These are phyloP conservation scores for Excoecaria agallocha DNA, from an alignment of 345 rosid genomes.

Conservation along the genomic window DNA sequence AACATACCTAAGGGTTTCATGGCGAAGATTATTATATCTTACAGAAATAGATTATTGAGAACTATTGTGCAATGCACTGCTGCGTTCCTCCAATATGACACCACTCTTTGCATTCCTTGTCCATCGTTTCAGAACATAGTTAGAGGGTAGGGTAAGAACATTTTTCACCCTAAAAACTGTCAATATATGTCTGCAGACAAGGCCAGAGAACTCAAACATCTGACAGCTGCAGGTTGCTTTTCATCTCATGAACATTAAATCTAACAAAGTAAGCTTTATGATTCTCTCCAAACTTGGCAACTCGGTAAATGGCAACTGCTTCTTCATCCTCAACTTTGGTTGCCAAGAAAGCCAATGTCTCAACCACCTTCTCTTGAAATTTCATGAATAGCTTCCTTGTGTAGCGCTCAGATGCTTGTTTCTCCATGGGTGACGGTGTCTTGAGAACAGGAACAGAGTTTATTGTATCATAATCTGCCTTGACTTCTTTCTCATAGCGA, in stretches of 20 bases:
- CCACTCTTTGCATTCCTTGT: conserved; percentile 57
- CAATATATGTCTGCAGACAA: conserved; percentile 56
- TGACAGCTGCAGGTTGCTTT: conserved; percentile 55
- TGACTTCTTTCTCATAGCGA: conserved; percentile 46
- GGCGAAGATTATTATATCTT: conserved; percentile 48
- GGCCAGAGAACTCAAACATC: conserved; percentile 64
- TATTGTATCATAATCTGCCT: conserved; percentile 49
- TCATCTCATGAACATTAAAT: conserved; percentile 52
- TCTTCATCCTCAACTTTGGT: conserved; percentile 40
- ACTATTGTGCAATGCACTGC: conserved; percentile 28
- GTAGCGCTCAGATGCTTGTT: conserved; percentile 47
- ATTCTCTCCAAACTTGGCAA: conserved; percentile 54
- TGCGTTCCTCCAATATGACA: conserved; percentile 41
- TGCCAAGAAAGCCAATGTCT: conserved; percentile 41
- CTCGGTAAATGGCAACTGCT: conserved; percentile 35
- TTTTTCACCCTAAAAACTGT: conserved; percentile 59
- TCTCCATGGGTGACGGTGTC: conserved; percentile 58
- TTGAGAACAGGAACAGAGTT: conserved; percentile 35
- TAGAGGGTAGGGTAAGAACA: conserved; percentile 58
- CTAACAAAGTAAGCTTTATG: conserved; percentile 42
- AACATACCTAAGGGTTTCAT: conserved; percentile 49
- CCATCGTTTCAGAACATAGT: conserved; percentile 52
- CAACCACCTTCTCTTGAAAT: conserved; percentile 52
- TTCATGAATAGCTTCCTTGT: conserved; percentile 41
- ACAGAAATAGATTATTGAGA: conserved; percentile 51